Conservation (phyloP, 371 early-diverging fungal genomes). For the Mortierella sp. region DNA sequence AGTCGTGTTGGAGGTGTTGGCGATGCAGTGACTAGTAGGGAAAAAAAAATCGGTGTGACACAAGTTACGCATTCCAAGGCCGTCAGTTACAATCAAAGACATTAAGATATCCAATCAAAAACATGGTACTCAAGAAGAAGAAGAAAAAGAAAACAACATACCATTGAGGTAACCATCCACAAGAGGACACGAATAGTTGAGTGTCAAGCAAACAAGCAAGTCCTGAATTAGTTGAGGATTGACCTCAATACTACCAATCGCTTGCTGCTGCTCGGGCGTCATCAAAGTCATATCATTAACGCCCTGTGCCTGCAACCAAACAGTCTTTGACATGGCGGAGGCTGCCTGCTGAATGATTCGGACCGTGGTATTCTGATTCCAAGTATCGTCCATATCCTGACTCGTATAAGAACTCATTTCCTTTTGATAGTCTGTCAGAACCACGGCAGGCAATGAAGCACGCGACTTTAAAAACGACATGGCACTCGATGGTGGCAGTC, state of each 20-base stretch:
- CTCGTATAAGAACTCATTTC: slow-evolving; percentile 56
- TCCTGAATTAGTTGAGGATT: slow-evolving; percentile 62
- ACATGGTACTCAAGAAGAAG: background rate
- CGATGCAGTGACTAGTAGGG: slow-evolving; percentile 37
- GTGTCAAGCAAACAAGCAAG: slow-evolving; percentile 73
- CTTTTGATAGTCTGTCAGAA: slow-evolving; percentile 69
- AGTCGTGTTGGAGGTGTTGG: slow-evolving; percentile 27
- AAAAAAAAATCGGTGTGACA: background rate
- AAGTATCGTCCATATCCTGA: slow-evolving; percentile 77
- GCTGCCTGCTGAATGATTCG: slow-evolving; percentile 71
- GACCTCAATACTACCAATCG: slow-evolving; percentile 55
- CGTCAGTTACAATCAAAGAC: too few relatives aligned
- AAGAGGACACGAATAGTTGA: slow-evolving; percentile 72
- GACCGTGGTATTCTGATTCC: slow-evolving; percentile 45
- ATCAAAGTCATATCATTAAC: slow-evolving; percentile 52
- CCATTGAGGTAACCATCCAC: slow-evolving; percentile 69
- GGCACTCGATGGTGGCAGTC: slow-evolving; percentile 80
- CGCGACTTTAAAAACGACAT: slow-evolving; percentile 77
- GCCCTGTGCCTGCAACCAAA: slow-evolving; percentile 62
- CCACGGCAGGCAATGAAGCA: slow-evolving; percentile 68
- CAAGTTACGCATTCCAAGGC: too few relatives aligned
- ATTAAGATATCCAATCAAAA: background rate
- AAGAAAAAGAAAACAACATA: too few relatives aligned
- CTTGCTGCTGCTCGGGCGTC: slow-evolving; percentile 35
- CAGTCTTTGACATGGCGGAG: slow-evolving; percentile 60